These are phyloP conservation scores for Wickerhamiella lipophila DNA, from an alignment of 805 yeast species.

Conservation along the genomic window DNA sequence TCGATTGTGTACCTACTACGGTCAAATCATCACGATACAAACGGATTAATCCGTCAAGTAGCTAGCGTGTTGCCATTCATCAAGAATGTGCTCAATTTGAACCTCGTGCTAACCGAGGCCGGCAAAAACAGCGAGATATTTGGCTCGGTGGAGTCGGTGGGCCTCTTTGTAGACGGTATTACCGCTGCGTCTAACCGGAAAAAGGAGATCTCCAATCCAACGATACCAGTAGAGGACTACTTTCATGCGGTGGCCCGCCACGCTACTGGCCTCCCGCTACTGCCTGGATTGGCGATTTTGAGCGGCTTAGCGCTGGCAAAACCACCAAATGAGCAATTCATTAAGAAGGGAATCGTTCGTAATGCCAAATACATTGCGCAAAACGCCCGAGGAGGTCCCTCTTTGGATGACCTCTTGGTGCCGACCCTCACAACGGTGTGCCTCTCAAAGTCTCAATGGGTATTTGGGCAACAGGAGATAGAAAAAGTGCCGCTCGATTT, in stretches of 20 bases:
- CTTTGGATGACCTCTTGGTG: conserved; percentile 4
- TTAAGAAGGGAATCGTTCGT: neutral
- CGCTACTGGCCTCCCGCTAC: conserved; percentile 1
- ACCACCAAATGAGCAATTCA: neutral
- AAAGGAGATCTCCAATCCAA: conserved; percentile 18
- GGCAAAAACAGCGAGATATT: conserved; percentile 11
- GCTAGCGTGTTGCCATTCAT: conserved; percentile 18
- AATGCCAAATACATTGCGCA: neutral
- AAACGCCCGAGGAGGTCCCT: too few species aligned
- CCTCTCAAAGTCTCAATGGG: conserved; percentile 17
- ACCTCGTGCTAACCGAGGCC: conserved; percentile 16
- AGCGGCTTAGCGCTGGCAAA: neutral
- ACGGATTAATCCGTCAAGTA: conserved; percentile 1
- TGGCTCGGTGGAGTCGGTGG: neutral
- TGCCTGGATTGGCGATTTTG: conserved; percentile 1
- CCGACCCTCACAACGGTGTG: conserved; percentile 10
- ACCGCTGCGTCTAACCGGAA: conserved; percentile 18
- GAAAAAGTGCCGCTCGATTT: conserved; percentile 7
- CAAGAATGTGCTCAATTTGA: conserved; percentile 18
- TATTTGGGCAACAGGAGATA: conserved; percentile 2
- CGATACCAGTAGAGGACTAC: conserved; percentile 15
- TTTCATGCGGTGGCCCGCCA: neutral
- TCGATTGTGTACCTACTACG: conserved; percentile 7
- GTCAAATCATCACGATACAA: neutral
- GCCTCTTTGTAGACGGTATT: conserved; percentile 16